These are phyloP conservation scores for Halophytophthora polymorphica DNA, from an alignment of 352 stramenopile species.

Conservation along the genomic window DNA sequence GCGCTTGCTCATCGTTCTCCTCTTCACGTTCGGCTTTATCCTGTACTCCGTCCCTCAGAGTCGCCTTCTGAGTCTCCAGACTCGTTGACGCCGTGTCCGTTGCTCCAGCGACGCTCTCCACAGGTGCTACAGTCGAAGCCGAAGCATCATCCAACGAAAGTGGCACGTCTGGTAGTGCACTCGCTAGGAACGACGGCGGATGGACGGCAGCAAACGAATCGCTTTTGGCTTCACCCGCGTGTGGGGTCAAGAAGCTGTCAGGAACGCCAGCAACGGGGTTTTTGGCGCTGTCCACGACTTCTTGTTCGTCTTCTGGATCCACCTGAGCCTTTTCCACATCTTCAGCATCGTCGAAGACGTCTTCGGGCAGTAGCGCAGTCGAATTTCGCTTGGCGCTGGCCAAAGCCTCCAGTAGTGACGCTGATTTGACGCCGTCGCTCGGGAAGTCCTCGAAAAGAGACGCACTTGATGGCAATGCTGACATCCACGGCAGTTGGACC, in stretches of 20 bases:
- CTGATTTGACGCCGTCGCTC: conserved; percentile 14
- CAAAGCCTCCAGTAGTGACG: conserved; percentile 44
- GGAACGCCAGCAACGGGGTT: background rate
- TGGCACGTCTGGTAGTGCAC: conserved; percentile 13
- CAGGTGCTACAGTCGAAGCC: background rate
- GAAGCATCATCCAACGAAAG: conserved; percentile 6
- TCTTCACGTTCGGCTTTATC: background rate
- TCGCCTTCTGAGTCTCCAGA: conserved; percentile 6
- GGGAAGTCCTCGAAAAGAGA: conserved; percentile 39
- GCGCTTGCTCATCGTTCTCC: conserved; percentile 14
- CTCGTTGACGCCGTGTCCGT: conserved; percentile 2
- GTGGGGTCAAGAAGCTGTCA: conserved; percentile 5
- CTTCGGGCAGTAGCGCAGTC: conserved; percentile 17
- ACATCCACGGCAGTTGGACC: conserved; percentile 39
- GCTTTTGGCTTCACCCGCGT: conserved; percentile 14
- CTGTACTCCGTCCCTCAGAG: background rate
- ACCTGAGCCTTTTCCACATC: conserved; percentile 1
- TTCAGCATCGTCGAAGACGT: conserved; percentile 21
- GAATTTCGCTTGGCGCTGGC: conserved; percentile 13
- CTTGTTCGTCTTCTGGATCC: background rate
- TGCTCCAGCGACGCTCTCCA: background rate
- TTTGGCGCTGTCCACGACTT: background rate
- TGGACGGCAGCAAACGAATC: conserved; percentile 12
- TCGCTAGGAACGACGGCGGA: conserved; percentile 10
- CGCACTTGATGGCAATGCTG: background rate